These are phyloP conservation scores for Venturiaceae sp. DNA, from an alignment of 2,329 filamentous ascomycete genomes.

Conservation along the genomic window DNA sequence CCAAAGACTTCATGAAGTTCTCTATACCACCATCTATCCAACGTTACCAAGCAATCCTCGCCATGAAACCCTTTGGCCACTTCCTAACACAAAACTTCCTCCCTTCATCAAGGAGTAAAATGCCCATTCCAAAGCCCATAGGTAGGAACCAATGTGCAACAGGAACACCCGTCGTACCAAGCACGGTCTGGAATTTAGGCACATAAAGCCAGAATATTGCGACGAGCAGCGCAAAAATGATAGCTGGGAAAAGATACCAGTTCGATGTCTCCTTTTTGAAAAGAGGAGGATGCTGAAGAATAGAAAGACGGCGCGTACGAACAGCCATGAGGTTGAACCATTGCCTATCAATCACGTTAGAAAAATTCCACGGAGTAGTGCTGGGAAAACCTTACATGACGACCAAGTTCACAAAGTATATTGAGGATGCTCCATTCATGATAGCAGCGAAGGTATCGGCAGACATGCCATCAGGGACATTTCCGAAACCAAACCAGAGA, in stretches of 20 bases:
- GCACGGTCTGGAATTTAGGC: slow-evolving; percentile 49
- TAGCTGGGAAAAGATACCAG: slow-evolving; percentile 58
- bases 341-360: slow-evolving; percentile 37
- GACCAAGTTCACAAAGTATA: slow-evolving; percentile 74
- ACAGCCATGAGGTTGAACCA: slow-evolving; percentile 67
- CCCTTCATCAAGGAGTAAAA: slow-evolving; percentile 56
- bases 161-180: slow-evolving; percentile 54
- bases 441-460: slow-evolving; percentile 43
- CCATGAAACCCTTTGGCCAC: slow-evolving; percentile 48
- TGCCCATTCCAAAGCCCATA: slow-evolving; percentile 57
- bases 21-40: no score
- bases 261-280: slow-evolving; percentile 59
- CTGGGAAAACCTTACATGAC: slow-evolving; percentile 50
- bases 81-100: slow-evolving; percentile 54
- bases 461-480: slow-evolving; percentile 35
- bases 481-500: slow-evolving; percentile 59
- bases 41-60: slow-evolving; percentile 55
- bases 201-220: slow-evolving; percentile 59
- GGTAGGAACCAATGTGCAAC: slow-evolving; percentile 71
- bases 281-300: slow-evolving; percentile 63
- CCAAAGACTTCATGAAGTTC: neutral
- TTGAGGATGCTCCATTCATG: slow-evolving; percentile 56
- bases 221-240: slow-evolving; percentile 58
- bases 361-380: neutral
- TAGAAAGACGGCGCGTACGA: slow-evolving; percentile 47